Percentiles rank a stretch among this genome's conserved stretches.
phyloP scores from a whole-genome alignment of 2,329 filamentous ascomycete genomes.

The Hirsutella rhossiliensis region DNA sequence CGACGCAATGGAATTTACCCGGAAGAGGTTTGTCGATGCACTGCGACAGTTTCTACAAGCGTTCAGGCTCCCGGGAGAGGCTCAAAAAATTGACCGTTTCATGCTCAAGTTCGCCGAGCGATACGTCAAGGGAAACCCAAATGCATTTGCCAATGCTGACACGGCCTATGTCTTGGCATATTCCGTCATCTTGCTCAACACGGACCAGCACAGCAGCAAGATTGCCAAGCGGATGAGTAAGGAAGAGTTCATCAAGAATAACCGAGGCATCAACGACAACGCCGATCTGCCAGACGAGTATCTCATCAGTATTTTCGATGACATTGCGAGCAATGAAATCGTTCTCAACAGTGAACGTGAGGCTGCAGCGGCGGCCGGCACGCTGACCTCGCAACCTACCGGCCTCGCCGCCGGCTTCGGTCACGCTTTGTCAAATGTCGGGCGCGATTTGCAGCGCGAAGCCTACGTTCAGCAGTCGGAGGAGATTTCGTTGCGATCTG shows the following conservation, averaged over 20 bases:
- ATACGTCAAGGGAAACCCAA: constrained; percentile 89
- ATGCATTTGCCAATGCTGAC: constrained; percentile 95
- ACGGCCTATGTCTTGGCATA: constrained; percentile 94
- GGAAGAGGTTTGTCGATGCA: constrained; percentile 85
- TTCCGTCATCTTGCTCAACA: constrained; percentile 94
- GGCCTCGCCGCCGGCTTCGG: constrained; percentile 75
- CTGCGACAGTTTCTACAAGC: constrained; percentile 85
- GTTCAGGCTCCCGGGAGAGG: constrained; percentile 89
- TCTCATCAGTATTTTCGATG: constrained; percentile 77
- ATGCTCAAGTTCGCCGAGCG: constrained; percentile 98
- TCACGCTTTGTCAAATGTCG: constrained; percentile 82
- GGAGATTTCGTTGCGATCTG: constrained; percentile 63
- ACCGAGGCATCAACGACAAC: constrained; percentile 94
- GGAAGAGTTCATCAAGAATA: constrained; percentile 98
- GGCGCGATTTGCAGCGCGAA: constrained; percentile 82
- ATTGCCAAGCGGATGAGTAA: constrained; percentile 80
- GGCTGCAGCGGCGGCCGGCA: constrained; percentile 69
- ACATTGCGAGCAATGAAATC: constrained; percentile 85
- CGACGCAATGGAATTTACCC: constrained; percentile 85
- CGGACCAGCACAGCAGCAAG: constrained; percentile 85
- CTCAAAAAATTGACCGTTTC: constrained; percentile 97
- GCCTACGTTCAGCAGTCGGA: constrained; percentile 92
- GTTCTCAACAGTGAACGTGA: constrained; percentile 88
- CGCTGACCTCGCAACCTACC: constrained; percentile 42
- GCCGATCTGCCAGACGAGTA: constrained; percentile 91